A percentile compares a stretch with the other conserved stretches of the same genome.
phyloP scores from a whole-genome alignment of 345 rosid species.

The Rubroshorea leprosula region DNA sequence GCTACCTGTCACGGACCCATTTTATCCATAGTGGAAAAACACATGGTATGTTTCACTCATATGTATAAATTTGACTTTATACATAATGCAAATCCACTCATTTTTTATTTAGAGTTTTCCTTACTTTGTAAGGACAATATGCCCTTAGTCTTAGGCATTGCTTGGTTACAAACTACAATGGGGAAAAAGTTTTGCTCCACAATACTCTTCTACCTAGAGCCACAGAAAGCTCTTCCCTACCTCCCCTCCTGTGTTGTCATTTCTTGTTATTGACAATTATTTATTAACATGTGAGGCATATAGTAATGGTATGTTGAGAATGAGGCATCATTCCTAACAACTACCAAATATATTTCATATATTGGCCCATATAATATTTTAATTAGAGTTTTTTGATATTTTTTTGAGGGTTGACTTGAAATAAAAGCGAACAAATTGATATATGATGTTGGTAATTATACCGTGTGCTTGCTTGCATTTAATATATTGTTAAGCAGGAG shows the following conservation, averaged over 20 bases:
- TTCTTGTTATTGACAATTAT: conserved; percentile 17
- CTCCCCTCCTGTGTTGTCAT: conserved; percentile 20
- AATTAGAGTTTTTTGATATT: too few relatives aligned
- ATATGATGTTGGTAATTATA: too few relatives aligned
- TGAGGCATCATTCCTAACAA: too few relatives aligned
- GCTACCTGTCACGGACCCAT: conserved; percentile 18
- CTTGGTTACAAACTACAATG: conserved; percentile 6
- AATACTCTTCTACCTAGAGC: not conserved
- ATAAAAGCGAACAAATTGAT: too few relatives aligned
- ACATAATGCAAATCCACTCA: not conserved
- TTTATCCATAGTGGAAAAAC: conserved; percentile 8
- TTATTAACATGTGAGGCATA: conserved; percentile 4
- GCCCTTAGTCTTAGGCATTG: conserved; percentile 1
- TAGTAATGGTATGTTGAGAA: too few relatives aligned
- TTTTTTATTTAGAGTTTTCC: not conserved
- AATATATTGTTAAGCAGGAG: too few relatives aligned
- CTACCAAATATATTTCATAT: too few relatives aligned
- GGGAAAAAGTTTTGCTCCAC: conserved; percentile 7
- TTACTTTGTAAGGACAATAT: not conserved
- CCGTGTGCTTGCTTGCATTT: too few relatives aligned
- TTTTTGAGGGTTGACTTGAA: too few relatives aligned
- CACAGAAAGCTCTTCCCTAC: not conserved
- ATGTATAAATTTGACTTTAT: conserved; percentile 11
- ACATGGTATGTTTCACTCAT: conserved; percentile 25
- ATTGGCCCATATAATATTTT: too few relatives aligned